Base-by-base conservation (phyloP, 2,329 filamentous ascomycete genomes). In the Trichophyton verrucosum region DNA sequence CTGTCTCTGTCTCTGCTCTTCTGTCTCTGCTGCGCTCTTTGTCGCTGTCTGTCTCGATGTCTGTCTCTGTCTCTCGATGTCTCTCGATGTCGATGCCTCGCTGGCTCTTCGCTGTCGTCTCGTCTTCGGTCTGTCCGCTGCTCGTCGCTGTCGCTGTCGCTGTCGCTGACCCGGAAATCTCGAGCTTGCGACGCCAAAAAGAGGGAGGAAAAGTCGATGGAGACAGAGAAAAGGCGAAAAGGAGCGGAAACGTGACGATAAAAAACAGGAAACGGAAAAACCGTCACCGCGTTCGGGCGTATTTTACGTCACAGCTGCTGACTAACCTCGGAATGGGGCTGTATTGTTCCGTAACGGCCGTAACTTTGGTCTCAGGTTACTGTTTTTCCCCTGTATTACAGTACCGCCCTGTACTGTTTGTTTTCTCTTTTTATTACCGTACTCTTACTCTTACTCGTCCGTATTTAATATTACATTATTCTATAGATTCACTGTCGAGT, bases 191-290 rank as follows among this genome's bases (percentile, higher is more conserved):
- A 30, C 27, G 7, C 27, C 27, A 30, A 27, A 20, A 20, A 30
- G 27, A 30, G 6, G 24, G 27, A 30, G 27, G 27, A 30, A 30
- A 33, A n/a, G 11, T 7, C 22, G 24, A 30, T 30, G 55, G 38
- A 27, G 38, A 46, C 11, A 20, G 15, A 30, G 15, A 30, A 56
- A 46, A 61, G 58, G 51, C 49, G 53, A 55, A 22, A 33, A 53
- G 30, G 27, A 24, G 40, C 4, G 30, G 58, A 24, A 44, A 42
- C 36, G 13, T 20, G 20, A 20, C 20, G 40, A 58, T 27, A 53
- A 44, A 62, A 65, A 67, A 63, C 66, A 47, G 51, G 24, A 38
- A 44, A 40, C 55, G 38, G 60, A 53, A 62, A 65, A 67, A 53
- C 49, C 22, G 49, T 53, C 49, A 53, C 49, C 49, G 49, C 49